Evolutionary conservation across 129 eudicot genomes (phyloP).

Genomic region (Dittrichia graveolens): DNA sequence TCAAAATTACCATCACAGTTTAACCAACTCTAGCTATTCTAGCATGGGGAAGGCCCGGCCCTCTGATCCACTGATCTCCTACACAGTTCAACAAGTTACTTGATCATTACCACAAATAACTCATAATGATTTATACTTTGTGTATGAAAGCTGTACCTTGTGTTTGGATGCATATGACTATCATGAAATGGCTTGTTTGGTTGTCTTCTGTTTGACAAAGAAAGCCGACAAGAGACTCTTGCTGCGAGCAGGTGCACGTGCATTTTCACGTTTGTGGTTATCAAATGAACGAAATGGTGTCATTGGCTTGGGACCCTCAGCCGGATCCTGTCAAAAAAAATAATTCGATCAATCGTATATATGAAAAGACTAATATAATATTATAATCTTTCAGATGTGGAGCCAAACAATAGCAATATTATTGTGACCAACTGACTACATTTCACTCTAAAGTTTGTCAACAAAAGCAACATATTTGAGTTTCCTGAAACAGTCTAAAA

Average conservation of each 20-base stretch:
- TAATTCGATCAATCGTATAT: background rate
- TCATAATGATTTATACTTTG: background rate
- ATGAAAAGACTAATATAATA: conserved; percentile 4
- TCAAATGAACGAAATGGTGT: conserved; percentile 77
- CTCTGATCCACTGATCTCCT: background rate
- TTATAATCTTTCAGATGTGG: conserved; percentile 9
- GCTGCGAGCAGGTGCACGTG: conserved; percentile 68
- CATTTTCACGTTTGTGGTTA: conserved; percentile 42
- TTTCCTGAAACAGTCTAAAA: conserved; percentile 8
- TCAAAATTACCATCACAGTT: conserved; percentile 11
- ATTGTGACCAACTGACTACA: background rate
- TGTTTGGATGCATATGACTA: conserved; percentile 1
- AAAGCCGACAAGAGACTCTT: conserved; percentile 81
- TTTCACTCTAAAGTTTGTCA: background rate
- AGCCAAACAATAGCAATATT: conserved; percentile 7
- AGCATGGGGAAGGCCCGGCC: background rate
- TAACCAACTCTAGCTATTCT: conserved; percentile 21
- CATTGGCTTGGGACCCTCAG: conserved; percentile 55
- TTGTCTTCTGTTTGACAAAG: conserved; percentile 82
- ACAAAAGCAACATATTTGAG: background rate
- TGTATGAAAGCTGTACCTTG: conserved; percentile 34
- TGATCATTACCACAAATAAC: background rate
- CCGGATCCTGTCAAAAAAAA: conserved; percentile 52
- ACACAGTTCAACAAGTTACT: conserved; percentile 12
- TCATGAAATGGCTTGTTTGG: conserved; percentile 20